Evolutionary conservation across 2,329 filamentous ascomycete genomes (phyloP).

Genomic region (Raffaelea arxii): DNA sequence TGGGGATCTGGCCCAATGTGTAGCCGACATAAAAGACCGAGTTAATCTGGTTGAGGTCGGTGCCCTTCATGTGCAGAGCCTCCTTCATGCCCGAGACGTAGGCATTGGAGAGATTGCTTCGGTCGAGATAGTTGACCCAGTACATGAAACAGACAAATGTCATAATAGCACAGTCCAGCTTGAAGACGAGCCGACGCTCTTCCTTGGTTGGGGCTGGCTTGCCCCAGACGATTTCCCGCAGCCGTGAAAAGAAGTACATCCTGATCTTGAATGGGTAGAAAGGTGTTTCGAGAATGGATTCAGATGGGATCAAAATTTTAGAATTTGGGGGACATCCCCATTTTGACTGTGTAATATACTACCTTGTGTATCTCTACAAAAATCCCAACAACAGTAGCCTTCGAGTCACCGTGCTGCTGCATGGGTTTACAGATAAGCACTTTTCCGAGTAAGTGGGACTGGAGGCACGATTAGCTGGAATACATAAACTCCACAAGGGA

Average conservation of each 20-base stretch:
- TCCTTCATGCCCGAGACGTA: constrained; percentile 37
- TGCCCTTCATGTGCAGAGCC: constrained; percentile 39
- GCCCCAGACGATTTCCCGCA: neutral
- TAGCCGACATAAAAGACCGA: constrained; percentile 52
- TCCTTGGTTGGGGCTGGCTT: constrained; percentile 1
- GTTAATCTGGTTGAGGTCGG: constrained; percentile 42
- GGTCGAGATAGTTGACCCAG: constrained; percentile 29
- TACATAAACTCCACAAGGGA: too few species aligned
- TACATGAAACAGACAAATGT: constrained; percentile 13
- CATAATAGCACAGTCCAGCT: neutral
- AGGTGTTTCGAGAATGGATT: too few species aligned
- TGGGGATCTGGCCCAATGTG: constrained; percentile 34
- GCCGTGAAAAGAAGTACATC: neutral
- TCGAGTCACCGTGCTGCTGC: too few species aligned
- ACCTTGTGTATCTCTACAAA: too few species aligned
- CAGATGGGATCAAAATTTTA: too few species aligned
- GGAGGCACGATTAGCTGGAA: too few species aligned
- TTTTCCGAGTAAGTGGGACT: too few species aligned
- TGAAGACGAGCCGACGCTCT: constrained; percentile 2
- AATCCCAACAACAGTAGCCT: too few species aligned
- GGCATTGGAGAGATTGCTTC: constrained; percentile 26
- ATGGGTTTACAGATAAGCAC: too few species aligned
- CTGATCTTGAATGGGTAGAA: too few species aligned
- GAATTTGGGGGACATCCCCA: too few species aligned
- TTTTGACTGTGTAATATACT: too few species aligned